Conservation (phyloP, 1,139 yeast species). For the Saccharomyces hybrid region DNA sequence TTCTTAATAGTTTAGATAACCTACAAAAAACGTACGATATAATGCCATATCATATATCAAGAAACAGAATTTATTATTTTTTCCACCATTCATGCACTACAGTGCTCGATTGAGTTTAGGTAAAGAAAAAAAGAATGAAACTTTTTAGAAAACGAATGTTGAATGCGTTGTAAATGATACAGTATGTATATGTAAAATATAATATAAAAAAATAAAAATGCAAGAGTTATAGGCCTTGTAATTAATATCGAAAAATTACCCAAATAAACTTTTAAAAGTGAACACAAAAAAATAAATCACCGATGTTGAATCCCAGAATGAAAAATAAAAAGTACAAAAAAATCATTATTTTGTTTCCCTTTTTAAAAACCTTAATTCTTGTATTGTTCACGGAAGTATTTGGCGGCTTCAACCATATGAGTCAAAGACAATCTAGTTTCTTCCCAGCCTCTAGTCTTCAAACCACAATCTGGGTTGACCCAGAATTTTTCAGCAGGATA, state of each 20-base stretch:
- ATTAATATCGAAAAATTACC: not conserved
- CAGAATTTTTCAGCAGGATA: slow-evolving; percentile 97
- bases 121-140: not conserved
- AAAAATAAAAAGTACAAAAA: slow-evolving; percentile 5
- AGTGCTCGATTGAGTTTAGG: not conserved
- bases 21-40: not conserved
- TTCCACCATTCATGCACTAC: not conserved
- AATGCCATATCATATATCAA: not conserved
- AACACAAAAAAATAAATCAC: slow-evolving; percentile 11
- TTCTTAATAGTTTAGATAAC: not conserved
- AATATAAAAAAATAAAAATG: slow-evolving; percentile 5
- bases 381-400: slow-evolving; percentile 74
- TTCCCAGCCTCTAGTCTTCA: slow-evolving; percentile 95
- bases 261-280: slow-evolving; percentile 2
- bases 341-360: slow-evolving; percentile 3
- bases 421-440: slow-evolving; percentile 83
- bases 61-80: not conserved
- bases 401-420: slow-evolving; percentile 98
- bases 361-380: slow-evolving; percentile 20
- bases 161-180: slow-evolving; percentile 29
- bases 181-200: slow-evolving; percentile 13
- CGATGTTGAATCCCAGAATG: slow-evolving; percentile 24
- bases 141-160: slow-evolving; percentile 27
- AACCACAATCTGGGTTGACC: slow-evolving; percentile 99
- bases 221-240: slow-evolving; percentile 1